These are phyloP conservation scores for Acanthamoeba royreba DNA, from an alignment of 208 protist species.

Conservation along the genomic window DNA sequence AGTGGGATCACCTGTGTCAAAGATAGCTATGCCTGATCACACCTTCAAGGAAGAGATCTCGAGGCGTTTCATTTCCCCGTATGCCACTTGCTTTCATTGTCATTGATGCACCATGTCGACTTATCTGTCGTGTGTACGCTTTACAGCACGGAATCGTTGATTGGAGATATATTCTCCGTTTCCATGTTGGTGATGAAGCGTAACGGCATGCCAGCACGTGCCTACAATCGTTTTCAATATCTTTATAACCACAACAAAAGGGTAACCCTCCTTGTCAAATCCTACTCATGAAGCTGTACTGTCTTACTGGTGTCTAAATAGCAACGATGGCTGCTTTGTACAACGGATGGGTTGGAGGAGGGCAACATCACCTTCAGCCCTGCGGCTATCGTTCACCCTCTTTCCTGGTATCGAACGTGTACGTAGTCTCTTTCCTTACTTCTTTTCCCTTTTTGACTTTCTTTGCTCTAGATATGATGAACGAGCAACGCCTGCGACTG, in stretches of 20 bases:
- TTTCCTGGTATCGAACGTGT: neutral
- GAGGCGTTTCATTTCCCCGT: neutral
- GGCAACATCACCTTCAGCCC: neutral
- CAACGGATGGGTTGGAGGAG: neutral
- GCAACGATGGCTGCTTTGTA: neutral
- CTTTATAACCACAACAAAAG: neutral
- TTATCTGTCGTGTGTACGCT: neutral
- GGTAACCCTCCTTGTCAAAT: no score
- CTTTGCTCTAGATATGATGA: neutral
- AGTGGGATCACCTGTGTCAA: neutral
- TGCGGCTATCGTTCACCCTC: neutral
- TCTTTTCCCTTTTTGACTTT: neutral
- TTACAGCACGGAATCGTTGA: neutral
- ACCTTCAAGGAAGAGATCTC: neutral
- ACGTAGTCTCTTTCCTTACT: no score
- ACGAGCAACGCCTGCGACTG: neutral
- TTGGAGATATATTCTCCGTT: neutral
- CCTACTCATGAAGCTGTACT: no score
- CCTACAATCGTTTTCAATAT: neutral
- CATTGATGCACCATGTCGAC: no score
- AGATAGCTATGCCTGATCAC: neutral
- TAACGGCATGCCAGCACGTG: neutral
- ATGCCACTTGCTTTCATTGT: neutral
- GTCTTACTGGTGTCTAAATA: neutral
- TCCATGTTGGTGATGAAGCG: neutral